phyloP scores from a whole-genome alignment of 192 early-diverging fungal genomes.

The Haplosporangium gracile region DNA sequence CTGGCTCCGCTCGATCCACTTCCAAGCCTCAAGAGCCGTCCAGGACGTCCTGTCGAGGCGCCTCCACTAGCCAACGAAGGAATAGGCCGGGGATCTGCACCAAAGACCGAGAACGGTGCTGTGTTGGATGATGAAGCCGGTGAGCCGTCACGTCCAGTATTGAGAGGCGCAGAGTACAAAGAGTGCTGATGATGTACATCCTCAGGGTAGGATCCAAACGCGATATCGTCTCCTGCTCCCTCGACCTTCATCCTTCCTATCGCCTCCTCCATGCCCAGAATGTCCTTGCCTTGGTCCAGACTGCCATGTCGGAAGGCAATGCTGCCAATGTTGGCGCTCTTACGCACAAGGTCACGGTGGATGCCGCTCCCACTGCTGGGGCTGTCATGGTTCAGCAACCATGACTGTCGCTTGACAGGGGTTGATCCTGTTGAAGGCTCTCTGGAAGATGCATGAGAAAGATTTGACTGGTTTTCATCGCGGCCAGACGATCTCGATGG shows the following conservation, averaged over 20 bases:
- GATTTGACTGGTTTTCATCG: not conserved
- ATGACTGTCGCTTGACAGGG: constrained; percentile 18
- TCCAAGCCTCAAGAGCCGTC: constrained; percentile 17
- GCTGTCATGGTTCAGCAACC: constrained; percentile 17
- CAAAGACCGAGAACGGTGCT: not conserved
- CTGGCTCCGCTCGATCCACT: constrained; percentile 35
- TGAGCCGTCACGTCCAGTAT: constrained; percentile 13
- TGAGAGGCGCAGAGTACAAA: constrained; percentile 39
- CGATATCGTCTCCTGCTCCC: constrained; percentile 21
- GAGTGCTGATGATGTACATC: constrained; percentile 55
- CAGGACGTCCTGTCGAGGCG: constrained; percentile 17
- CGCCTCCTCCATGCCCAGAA: constrained; percentile 44
- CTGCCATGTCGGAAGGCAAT: constrained; percentile 52
- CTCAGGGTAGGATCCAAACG: constrained; percentile 50
- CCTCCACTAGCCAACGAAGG: constrained; percentile 14
- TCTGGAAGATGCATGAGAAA: not conserved
- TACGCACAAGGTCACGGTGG: not conserved
- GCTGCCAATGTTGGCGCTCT: constrained; percentile 29
- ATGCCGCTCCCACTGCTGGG: constrained; percentile 8
- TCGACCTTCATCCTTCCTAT: constrained; percentile 24
- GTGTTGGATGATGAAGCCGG: not conserved
- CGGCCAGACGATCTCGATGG: constrained; percentile 14
- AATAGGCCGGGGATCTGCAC: constrained; percentile 36
- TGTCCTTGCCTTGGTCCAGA: constrained; percentile 50
- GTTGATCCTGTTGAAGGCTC: not conserved